Conservation (phyloP, 2,329 filamentous ascomycete species). For the Trichoderma atroviride region DNA sequence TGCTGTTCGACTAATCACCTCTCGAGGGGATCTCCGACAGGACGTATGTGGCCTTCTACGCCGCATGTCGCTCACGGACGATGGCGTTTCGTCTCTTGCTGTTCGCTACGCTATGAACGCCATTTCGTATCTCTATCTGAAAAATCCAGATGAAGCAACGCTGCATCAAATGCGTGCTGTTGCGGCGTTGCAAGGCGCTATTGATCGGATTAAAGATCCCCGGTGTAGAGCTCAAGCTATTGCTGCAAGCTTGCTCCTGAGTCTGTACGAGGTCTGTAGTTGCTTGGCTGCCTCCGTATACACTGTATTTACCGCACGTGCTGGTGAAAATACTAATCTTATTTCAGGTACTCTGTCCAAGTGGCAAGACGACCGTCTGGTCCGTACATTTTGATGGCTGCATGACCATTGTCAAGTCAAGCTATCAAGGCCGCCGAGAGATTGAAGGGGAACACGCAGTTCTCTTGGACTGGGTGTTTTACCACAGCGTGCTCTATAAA, state of each 20-base stretch:
- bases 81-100: conserved; percentile 22
- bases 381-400: conserved; percentile 24
- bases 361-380: conserved; percentile 18
- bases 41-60: conserved; percentile 23
- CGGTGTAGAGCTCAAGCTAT: conserved; percentile 22
- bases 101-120: conserved; percentile 26
- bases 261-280: conserved; percentile 22
- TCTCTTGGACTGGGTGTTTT: conserved; percentile 26
- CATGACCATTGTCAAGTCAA: conserved; percentile 20
- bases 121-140: conserved; percentile 22
- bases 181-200: conserved; percentile 9
- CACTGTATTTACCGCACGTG: neutral
- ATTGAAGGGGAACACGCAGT: conserved; percentile 6
- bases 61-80: conserved; percentile 22
- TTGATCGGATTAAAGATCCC: conserved; percentile 9
- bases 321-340: neutral
- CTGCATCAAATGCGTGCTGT: conserved; percentile 22
- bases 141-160: conserved; percentile 5
- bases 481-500: conserved; percentile 27
- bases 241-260: conserved; percentile 25
- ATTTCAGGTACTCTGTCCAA: conserved; percentile 14
- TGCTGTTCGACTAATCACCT: conserved; percentile 23
- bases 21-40: conserved; percentile 22
- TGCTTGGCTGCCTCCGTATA: too few species aligned
- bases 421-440: conserved; percentile 12